phyloP scores from a whole-genome alignment of 108 stramenopile genomes.

The Nitzschia palea region DNA sequence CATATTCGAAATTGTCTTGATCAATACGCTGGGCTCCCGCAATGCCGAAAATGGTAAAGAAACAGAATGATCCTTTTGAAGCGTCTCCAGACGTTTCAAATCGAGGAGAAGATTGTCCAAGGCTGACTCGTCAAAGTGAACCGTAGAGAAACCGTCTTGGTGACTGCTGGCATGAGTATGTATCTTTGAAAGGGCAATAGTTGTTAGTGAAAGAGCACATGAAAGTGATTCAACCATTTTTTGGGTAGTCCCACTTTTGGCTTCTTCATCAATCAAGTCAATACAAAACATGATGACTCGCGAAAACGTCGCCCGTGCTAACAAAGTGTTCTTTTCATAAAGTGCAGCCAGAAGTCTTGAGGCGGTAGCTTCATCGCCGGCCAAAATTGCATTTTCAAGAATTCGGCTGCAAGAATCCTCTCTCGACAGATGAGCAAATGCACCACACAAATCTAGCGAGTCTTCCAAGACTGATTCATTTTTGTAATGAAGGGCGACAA shows the following conservation, averaged over 20 bases:
- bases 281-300: conserved; percentile 31
- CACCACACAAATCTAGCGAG: conserved; percentile 64
- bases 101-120: conserved; percentile 21
- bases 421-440: conserved; percentile 67
- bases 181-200: conserved; percentile 21
- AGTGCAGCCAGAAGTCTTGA: conserved; percentile 18
- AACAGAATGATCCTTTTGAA: conserved; percentile 25
- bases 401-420: conserved; percentile 56
- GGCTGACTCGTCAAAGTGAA: conserved; percentile 21
- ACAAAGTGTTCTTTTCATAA: conserved; percentile 7
- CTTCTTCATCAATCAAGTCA: conserved; percentile 26
- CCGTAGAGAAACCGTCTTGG: conserved; percentile 18
- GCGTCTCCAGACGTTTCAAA: conserved; percentile 16
- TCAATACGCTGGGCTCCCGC: conserved; percentile 15
- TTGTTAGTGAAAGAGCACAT: conserved; percentile 22
- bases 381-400: conserved; percentile 50
- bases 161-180: conserved; percentile 3
- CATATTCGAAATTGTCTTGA: conserved; percentile 11
- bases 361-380: conserved; percentile 15
- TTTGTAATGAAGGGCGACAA: conserved; percentile 60
- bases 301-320: conserved; percentile 25
- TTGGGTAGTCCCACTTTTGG: not conserved
- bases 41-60: conserved; percentile 28
- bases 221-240: not conserved
- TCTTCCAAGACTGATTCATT: conserved; percentile 51